Conservation (phyloP, 768 basidiomycete species). For the Termitomyces sp. region DNA sequence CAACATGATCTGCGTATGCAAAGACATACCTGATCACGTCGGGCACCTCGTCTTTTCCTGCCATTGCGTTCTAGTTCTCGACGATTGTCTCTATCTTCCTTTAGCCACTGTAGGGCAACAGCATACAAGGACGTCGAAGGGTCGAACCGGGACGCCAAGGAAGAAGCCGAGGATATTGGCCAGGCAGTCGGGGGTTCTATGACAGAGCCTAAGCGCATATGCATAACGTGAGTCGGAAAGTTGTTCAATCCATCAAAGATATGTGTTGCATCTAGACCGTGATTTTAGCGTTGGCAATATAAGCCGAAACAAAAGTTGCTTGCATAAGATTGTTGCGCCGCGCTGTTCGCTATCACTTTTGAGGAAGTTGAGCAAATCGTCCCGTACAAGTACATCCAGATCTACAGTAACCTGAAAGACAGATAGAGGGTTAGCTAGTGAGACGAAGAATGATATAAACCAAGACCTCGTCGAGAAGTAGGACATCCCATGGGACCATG, state of each 20-base stretch:
- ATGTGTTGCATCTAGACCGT: slow-evolving; percentile 80
- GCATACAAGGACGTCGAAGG: slow-evolving; percentile 50
- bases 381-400: slow-evolving; percentile 91
- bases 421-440: slow-evolving; percentile 1
- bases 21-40: slow-evolving; percentile 45
- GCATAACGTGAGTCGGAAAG: slow-evolving; percentile 93
- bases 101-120: slow-evolving; percentile 84
- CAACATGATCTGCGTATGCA: not conserved
- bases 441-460: slow-evolving; percentile 4
- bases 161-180: slow-evolving; percentile 41
- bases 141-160: slow-evolving; percentile 17
- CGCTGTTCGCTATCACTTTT: slow-evolving; percentile 76
- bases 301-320: slow-evolving; percentile 21
- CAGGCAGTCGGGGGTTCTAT: slow-evolving; percentile 66
- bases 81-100: slow-evolving; percentile 72
- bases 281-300: not conserved
- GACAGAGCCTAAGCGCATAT: slow-evolving; percentile 84
- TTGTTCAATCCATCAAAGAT: slow-evolving; percentile 89
- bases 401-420: slow-evolving; percentile 84
- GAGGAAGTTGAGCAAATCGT: slow-evolving; percentile 86
- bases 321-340: slow-evolving; percentile 85
- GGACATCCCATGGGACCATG: slow-evolving; percentile 91
- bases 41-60: slow-evolving; percentile 59
- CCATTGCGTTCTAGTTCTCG: slow-evolving; percentile 54
- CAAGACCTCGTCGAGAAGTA: slow-evolving; percentile 87